Base-by-base conservation (phyloP, 225 moss, liverwort and hornwort genomes). In the Sphagnum contortum region DNA sequence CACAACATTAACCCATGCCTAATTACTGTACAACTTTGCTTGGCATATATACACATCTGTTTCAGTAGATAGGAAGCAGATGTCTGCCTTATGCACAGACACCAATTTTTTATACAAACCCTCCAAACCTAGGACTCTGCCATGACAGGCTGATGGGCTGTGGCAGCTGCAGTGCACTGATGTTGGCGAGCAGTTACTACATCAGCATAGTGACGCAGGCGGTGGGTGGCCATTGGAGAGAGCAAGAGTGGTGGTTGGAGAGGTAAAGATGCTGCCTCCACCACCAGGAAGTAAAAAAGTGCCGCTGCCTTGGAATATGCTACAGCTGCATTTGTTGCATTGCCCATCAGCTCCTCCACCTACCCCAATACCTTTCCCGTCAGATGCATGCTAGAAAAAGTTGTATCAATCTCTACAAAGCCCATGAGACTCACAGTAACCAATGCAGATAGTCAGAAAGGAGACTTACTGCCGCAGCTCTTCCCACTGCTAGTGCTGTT, bases 331-430 rank as follows among this genome's bases (percentile, higher is more conserved):
- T 80, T 91, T 65, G 76, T 76, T 64, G 79, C 71, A 69, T 82
- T 84, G 55, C 87, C 93, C 87, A 87, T 82, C 48, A 93, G 82
- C 78, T 98, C 91, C 69, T 93, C 93, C 64, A 98, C 98, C 98
- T 93, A 87, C 29, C 29, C 29, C 29, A 29, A 1, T 29, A 29
- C 29, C 29, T 29, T 29, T 29, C 29, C 29, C 1, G 29, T 29
- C 29, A 29, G 29, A 29, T 29, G 1, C 29, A 0, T 29, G 29
- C 29, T 29, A 29, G 29, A 29, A 29, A 29, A 29, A 29, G 29
- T 29, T 29, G 29, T 29, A 29, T 29, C 29, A 29, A 29, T 29
- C 29, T 29, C 1, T 29, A 29, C 29, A 29, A 29, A 29, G 29
- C 29, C 29, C 29, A 29, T 29, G 1, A 29, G 1, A 29, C 29